Evolutionary conservation across 2,329 filamentous ascomycete genomes (phyloP).

Genomic region (Bretziella fagacearum): DNA sequence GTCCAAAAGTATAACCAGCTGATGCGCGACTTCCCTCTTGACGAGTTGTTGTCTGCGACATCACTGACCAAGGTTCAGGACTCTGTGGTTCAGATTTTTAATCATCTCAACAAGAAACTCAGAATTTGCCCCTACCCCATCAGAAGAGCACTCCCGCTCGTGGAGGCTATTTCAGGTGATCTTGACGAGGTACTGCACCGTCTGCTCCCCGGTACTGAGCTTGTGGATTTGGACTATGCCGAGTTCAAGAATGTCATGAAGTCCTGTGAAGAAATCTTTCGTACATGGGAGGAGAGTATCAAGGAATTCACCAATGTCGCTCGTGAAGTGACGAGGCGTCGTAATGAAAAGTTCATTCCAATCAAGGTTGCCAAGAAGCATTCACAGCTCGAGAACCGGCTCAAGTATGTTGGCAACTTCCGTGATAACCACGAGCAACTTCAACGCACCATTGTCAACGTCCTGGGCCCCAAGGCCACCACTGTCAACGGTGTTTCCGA

Average conservation of each 20-base stretch:
- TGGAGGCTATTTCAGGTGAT: slow-evolving; percentile 90
- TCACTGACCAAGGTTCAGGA: slow-evolving; percentile 79
- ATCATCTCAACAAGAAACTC: slow-evolving; percentile 93
- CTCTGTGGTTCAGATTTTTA: slow-evolving; percentile 76
- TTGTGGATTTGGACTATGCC: slow-evolving; percentile 82
- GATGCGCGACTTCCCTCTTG: slow-evolving; percentile 93
- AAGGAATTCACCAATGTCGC: slow-evolving; percentile 98
- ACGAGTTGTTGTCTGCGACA: slow-evolving; percentile 84
- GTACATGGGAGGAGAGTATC: slow-evolving; percentile 83
- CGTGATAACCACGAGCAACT: slow-evolving; percentile 95
- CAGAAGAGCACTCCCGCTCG: slow-evolving; percentile 75
- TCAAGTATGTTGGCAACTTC: slow-evolving; percentile 90
- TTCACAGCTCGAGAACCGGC: slow-evolving; percentile 69
- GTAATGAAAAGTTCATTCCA: slow-evolving; percentile 95
- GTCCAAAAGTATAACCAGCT: slow-evolving; percentile 98
- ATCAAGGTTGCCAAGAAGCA: slow-evolving; percentile 91
- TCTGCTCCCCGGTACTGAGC: slow-evolving; percentile 65
- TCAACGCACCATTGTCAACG: slow-evolving; percentile 87
- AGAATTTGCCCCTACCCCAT: slow-evolving; percentile 94
- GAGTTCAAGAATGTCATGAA: slow-evolving; percentile 80
- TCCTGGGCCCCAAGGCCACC: slow-evolving; percentile 62
- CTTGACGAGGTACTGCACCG: slow-evolving; percentile 74
- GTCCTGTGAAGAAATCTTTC: slow-evolving; percentile 71
- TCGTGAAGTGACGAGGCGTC: slow-evolving; percentile 78
- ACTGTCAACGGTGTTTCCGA: slow-evolving; percentile 30